Evolutionary conservation across 2,329 filamentous ascomycete genomes (phyloP).

Genomic region (Fusarium chuoi): DNA sequence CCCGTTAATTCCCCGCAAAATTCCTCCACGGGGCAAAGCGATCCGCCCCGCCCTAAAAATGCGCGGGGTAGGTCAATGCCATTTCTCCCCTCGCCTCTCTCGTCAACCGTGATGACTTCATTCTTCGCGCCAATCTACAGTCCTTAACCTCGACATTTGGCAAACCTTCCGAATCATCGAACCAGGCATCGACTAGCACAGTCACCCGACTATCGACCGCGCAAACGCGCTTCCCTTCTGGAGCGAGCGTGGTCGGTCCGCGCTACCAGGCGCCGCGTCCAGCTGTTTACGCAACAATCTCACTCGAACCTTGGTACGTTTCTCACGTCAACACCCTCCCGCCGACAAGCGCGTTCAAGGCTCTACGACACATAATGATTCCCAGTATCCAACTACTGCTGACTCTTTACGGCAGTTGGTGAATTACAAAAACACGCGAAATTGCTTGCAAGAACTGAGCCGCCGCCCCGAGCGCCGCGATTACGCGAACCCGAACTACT

Average conservation of each 20-base stretch:
- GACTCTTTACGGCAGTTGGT: background rate
- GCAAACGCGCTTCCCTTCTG: accelerated
- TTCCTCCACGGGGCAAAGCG: no score
- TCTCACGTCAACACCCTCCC: background rate
- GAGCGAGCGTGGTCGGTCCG: accelerated
- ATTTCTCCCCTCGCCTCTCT: no score
- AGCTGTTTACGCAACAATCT: accelerated
- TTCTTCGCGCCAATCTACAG: accelerated
- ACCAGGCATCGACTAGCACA: background rate
- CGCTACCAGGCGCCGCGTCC: background rate
- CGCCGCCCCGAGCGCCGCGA: slow-evolving; percentile 48
- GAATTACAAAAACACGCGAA: accelerated
- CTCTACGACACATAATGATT: accelerated
- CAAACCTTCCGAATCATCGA: background rate
- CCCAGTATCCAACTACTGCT: accelerated
- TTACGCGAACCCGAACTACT: accelerated
- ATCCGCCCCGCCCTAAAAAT: no score
- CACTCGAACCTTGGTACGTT: background rate
- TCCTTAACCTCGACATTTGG: accelerated
- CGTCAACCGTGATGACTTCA: no score
- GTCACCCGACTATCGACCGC: background rate
- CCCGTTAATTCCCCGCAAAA: no score
- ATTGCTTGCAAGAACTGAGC: slow-evolving; percentile 52
- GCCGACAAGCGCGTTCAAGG: background rate
- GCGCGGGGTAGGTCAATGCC: no score